Conservation (phyloP, 1,284 basidiomycete genomes). For the Cystobasidium sp. region DNA sequence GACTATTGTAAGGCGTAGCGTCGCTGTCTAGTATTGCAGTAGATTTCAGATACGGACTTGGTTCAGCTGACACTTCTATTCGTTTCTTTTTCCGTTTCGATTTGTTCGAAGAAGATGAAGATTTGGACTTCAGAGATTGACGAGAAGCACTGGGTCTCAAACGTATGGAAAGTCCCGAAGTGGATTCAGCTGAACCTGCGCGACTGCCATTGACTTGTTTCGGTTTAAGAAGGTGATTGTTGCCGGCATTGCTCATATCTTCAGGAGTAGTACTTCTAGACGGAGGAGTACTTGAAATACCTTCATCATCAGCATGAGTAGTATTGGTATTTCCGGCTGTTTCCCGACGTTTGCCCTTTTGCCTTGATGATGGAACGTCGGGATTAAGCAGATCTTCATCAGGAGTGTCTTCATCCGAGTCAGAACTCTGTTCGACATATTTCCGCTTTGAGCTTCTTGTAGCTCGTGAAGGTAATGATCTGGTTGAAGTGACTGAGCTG, state of each 20-base stretch:
- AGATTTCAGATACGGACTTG: neutral
- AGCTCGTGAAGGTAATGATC: neutral
- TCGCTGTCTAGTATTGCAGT: neutral
- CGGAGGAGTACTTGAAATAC: neutral
- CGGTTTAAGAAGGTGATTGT: too few species aligned
- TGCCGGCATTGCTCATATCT: neutral
- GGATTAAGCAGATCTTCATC: neutral
- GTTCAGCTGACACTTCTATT: conserved; percentile 1
- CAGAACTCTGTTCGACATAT: conserved; percentile 6
- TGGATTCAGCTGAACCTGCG: neutral
- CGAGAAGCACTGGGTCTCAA: neutral
- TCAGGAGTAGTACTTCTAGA: conserved; percentile 12
- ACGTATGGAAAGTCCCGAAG: conserved; percentile 3
- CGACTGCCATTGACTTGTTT: too few species aligned
- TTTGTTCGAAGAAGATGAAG: neutral
- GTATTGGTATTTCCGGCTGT: neutral
- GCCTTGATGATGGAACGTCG: neutral
- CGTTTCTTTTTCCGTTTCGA: conserved; percentile 8
- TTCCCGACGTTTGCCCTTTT: conserved; percentile 2
- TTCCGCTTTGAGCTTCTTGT: conserved; percentile 9
- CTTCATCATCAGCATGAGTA: neutral
- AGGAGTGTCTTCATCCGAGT: neutral
- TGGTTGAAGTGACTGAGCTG: conserved; percentile 11
- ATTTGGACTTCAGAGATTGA: too few species aligned
- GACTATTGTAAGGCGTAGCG: neutral